A percentile compares a stretch with the other conserved stretches of the same genome.
These are phyloP conservation scores for Xylaria hypoxylon DNA, from an alignment of 2,329 filamentous ascomycete species.

Conservation along the genomic window DNA sequence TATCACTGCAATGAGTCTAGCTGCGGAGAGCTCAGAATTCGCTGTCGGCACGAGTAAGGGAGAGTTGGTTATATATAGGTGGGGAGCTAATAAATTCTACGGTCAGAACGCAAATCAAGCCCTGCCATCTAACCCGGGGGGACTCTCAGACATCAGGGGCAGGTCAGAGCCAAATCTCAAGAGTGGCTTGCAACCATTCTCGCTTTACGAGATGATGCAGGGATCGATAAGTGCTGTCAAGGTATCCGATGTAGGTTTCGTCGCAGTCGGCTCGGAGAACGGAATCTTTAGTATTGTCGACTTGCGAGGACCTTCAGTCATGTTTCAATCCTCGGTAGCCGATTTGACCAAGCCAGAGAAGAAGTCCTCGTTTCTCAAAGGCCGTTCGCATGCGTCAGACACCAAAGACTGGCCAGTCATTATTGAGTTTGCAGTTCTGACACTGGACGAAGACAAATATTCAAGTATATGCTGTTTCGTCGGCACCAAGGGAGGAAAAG, in stretches of 20 bases:
- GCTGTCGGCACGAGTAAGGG: slow-evolving; percentile 83
- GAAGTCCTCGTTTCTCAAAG: slow-evolving; percentile 76
- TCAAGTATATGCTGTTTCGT: slow-evolving; percentile 95
- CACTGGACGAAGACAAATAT: slow-evolving; percentile 91
- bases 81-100: slow-evolving; percentile 81
- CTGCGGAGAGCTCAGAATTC: slow-evolving; percentile 84
- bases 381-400: slow-evolving; percentile 60
- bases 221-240: slow-evolving; percentile 83
- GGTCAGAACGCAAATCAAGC: slow-evolving; percentile 71
- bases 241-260: slow-evolving; percentile 92
- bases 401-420: slow-evolving; percentile 79
- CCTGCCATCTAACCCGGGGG: slow-evolving; percentile 71
- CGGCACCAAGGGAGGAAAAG: slow-evolving; percentile 84
- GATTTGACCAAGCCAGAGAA: slow-evolving; percentile 84
- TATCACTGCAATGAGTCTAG: slow-evolving; percentile 82
- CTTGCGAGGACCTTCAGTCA: slow-evolving; percentile 85
- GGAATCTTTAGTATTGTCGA: slow-evolving; percentile 87
- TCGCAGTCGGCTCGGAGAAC: slow-evolving; percentile 85
- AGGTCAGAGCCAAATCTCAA: slow-evolving; percentile 79
- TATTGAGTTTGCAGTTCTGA: slow-evolving; percentile 94
- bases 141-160: slow-evolving; percentile 78
- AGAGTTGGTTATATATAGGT: slow-evolving; percentile 88
- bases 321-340: slow-evolving; percentile 77
- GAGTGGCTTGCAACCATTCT: slow-evolving; percentile 83
- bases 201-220: slow-evolving; percentile 84